Evolutionary conservation across 2,329 filamentous ascomycete genomes (phyloP).

Genomic region (Ramularia endophylla): DNA sequence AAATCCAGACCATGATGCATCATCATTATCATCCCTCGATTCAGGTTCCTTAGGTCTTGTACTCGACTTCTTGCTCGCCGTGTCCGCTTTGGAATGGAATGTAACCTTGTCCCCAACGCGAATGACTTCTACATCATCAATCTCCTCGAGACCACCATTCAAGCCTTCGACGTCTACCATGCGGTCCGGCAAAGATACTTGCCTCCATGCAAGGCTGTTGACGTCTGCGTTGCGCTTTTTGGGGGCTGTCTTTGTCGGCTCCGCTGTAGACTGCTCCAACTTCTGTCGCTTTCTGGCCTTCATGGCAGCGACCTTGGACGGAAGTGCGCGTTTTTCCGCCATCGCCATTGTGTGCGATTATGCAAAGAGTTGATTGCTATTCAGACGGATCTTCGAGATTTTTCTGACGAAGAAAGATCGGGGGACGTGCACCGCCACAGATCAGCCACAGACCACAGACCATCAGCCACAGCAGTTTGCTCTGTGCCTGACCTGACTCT

Average conservation of each 20-base stretch:
- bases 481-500: too few relatives aligned
- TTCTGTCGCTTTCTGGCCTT: slow-evolving; percentile 41
- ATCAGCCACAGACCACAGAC: too few relatives aligned
- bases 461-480: too few relatives aligned
- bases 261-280: slow-evolving; percentile 21
- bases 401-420: too few relatives aligned
- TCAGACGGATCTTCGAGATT: too few relatives aligned
- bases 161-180: slow-evolving; percentile 91
- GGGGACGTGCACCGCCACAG: too few relatives aligned
- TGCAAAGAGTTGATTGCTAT: too few relatives aligned
- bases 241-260: slow-evolving; percentile 9
- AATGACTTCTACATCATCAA: slow-evolving; percentile 85
- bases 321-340: slow-evolving; percentile 33
- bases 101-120: slow-evolving; percentile 43
- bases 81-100: slow-evolving; percentile 25
- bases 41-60: slow-evolving; percentile 20
- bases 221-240: slow-evolving; percentile 17
- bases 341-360: slow-evolving; percentile 11
- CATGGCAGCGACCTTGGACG: slow-evolving; percentile 35
- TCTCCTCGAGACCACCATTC: slow-evolving; percentile 74
- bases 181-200: slow-evolving; percentile 65
- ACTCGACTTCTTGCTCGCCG: slow-evolving; percentile 2
- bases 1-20: slow-evolving; percentile 54
- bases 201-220: slow-evolving; percentile 51
- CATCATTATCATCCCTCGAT: slow-evolving; percentile 44